Evolutionary conservation across 768 basidiomycete genomes (phyloP).

Genomic region (Hydnum rufescens): DNA sequence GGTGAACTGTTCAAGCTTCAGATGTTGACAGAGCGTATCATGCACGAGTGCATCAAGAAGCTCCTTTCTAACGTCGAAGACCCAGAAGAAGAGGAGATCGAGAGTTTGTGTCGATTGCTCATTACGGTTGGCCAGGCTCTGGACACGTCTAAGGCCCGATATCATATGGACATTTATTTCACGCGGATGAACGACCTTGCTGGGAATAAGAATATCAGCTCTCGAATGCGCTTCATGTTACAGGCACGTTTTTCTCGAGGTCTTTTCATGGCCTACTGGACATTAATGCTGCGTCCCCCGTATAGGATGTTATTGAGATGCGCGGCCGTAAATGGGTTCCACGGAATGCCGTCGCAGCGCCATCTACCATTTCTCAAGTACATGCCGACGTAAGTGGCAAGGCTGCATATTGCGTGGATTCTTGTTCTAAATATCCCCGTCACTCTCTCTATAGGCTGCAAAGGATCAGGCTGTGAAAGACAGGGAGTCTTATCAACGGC

Average conservation of each 20-base stretch:
- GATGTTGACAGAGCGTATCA: slow-evolving; percentile 95
- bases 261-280: too few species aligned
- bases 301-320: slow-evolving; percentile 88
- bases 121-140: slow-evolving; percentile 71
- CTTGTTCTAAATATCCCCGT: too few species aligned
- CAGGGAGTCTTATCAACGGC: slow-evolving; percentile 38
- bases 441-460: slow-evolving; percentile 33
- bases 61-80: slow-evolving; percentile 81
- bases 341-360: slow-evolving; percentile 53
- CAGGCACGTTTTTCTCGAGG: slow-evolving; percentile 31
- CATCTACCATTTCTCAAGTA: slow-evolving; percentile 73
- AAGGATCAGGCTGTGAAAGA: slow-evolving; percentile 40
- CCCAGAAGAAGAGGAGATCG: slow-evolving; percentile 95
- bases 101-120: slow-evolving; percentile 83
- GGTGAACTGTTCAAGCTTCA: slow-evolving; percentile 98
- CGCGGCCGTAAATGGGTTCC: slow-evolving; percentile 66
- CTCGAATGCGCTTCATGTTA: slow-evolving; percentile 91
- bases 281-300: too few species aligned
- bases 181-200: slow-evolving; percentile 67
- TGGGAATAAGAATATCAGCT: slow-evolving; percentile 51
- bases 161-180: slow-evolving; percentile 88
- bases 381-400: slow-evolving; percentile 49
- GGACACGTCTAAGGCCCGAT: slow-evolving; percentile 62
- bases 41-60: slow-evolving; percentile 97
- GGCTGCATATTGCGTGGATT: background rate